phyloP scores from a whole-genome alignment of 1,284 basidiomycete species.

The Coriolopsis trogii region DNA sequence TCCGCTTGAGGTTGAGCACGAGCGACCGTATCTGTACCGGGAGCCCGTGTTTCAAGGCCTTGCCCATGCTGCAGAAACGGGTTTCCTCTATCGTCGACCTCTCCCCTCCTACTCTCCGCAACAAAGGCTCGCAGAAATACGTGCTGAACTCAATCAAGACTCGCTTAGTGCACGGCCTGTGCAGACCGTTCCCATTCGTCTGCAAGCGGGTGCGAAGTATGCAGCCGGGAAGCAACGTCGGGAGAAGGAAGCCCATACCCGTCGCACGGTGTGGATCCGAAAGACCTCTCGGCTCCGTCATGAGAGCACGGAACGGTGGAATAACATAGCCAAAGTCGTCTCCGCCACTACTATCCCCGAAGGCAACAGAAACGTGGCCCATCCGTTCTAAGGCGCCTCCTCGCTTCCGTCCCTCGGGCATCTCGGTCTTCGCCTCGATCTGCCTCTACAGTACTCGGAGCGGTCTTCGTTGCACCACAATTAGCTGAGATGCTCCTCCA shows the following conservation, averaged over 20 bases:
- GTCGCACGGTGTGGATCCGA: background rate
- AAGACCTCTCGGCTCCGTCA: background rate
- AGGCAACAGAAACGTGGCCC: no score
- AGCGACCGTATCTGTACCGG: background rate
- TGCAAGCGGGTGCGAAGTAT: constrained; percentile 6
- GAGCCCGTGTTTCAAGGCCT: constrained; percentile 1
- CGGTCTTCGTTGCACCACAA: no score
- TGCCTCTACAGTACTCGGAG: no score
- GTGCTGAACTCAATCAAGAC: background rate
- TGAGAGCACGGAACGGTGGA: no score
- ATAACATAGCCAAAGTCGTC: no score
- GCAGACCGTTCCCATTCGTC: background rate
- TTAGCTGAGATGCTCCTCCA: no score
- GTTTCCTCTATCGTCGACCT: background rate
- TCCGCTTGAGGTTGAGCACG: constrained; percentile 9
- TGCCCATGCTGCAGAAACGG: background rate
- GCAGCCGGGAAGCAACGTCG: background rate
- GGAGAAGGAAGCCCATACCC: constrained; percentile 6
- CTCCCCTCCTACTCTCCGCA: background rate
- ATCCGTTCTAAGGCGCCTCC: no score
- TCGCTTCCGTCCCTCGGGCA: no score
- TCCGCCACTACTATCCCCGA: no score
- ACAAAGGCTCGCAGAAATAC: background rate
- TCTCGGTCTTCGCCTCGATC: no score
- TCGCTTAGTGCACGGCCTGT: background rate